Evolutionary conservation across 805 yeast species (phyloP), one percentile per base, ranked within the genome.

Genomic region (Nakazawaea siamensis): DNA sequence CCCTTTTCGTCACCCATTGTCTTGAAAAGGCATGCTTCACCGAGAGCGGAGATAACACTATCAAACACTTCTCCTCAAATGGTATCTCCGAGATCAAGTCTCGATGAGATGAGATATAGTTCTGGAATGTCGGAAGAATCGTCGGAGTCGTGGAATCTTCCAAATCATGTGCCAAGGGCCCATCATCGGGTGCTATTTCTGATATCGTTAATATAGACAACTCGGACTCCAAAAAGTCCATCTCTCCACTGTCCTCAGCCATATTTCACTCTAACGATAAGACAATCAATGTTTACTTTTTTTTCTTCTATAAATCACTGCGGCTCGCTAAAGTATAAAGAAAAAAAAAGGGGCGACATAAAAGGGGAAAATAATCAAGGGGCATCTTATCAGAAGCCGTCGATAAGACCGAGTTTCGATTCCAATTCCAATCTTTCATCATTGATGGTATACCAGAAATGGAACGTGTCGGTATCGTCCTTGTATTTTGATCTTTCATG

Each of bases 1-100:
- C 79, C 1, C 74, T 54, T 49, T 78, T 81, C 6, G 83, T 60
- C 2, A 77, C 86, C 95, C 95, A 84, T 19, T 62, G 61, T 25
- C 95, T 65, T 4, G 84, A 76, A 52, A 81, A 85, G 0, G 73
- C 72, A 56, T 84, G 95, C 42, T 74, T 70, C 21, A 80, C 62
- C 1, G 86, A 75, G 38, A 71, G 62, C 0, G 94, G 90, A 0
- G 90, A 75, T 15, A 84, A 53, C 4, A 84, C 61, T 5, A 83
- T 61, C 26, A 78, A 63, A 0, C 84, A 70, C 43, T 68, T 72
- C 24, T 73, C 71, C 24, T 55, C 50, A 29, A 56, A 61, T 4
- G 63, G 59, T 4, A 42, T 50, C 12, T 10, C 5, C 18, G 24
- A 6, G 14, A 28, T 8, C 4, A 29, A n/a, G 7, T 34, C 18